Percentiles rank a stretch among this genome's conserved stretches.
Conservation (phyloP, 345 rosid species). For the Eucalyptus pauciflora region DNA sequence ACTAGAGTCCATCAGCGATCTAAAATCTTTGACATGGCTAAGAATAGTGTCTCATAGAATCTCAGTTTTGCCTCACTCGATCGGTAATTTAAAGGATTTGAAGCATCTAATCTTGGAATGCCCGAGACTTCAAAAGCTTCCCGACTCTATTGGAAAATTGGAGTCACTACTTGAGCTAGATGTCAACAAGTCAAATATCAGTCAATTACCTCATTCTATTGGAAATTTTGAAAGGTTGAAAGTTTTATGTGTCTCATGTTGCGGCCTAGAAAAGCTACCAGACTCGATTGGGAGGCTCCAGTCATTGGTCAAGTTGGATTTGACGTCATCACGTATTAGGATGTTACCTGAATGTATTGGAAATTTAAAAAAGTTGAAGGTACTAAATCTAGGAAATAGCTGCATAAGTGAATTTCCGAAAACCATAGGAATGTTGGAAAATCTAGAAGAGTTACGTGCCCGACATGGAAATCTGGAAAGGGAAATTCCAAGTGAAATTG, state of each 20-base stretch:
- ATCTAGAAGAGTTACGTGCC: background rate
- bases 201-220: background rate
- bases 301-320: background rate
- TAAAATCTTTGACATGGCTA: too few species aligned
- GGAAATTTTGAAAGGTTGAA: background rate
- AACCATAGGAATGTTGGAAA: background rate
- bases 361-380: background rate
- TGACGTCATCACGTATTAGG: background rate
- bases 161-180: background rate
- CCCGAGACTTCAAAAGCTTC: accelerated
- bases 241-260: accelerated
- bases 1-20: background rate
- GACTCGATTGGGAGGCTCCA: background rate
- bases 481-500: background rate
- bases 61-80: too few species aligned
- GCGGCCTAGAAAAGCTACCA: accelerated
- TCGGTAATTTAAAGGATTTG: too few species aligned
- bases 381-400: accelerated
- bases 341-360: background rate
- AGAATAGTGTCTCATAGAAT: too few species aligned
- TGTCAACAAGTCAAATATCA: accelerated
- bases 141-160: background rate
- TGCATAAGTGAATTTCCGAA: background rate
- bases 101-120: too few species aligned
- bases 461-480: accelerated